Conservation (phyloP, 2,329 filamentous ascomycete genomes). For the Aspergillus ochraceoroseus region DNA sequence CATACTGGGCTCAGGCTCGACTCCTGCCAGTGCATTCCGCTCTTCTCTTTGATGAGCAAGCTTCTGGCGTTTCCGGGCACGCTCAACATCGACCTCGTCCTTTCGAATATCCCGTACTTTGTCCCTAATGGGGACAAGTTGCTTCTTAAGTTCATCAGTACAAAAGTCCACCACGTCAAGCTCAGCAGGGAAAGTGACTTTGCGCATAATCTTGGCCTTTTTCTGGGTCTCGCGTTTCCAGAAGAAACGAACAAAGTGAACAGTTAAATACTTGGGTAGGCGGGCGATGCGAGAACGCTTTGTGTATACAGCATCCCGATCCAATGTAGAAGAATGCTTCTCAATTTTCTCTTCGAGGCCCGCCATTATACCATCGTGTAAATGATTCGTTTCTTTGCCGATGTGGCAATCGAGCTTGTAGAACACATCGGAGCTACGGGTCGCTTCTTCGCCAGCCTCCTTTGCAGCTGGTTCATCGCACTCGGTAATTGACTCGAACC, state of each 20-base stretch:
- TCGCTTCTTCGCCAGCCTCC: conserved; percentile 66
- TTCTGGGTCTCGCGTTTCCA: conserved; percentile 95
- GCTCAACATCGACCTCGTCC: conserved; percentile 88
- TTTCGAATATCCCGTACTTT: conserved; percentile 93
- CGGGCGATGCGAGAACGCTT: conserved; percentile 87
- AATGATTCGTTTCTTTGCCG: conserved; percentile 76
- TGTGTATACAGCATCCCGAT: conserved; percentile 75
- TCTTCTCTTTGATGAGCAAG: conserved; percentile 55
- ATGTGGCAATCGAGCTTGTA: conserved; percentile 97
- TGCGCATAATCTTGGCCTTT: conserved; percentile 99
- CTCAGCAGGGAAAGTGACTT: conserved; percentile 92
- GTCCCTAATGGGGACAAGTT: conserved; percentile 86
- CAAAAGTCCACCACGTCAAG: conserved; percentile 93
- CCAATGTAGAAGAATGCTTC: conserved; percentile 75
- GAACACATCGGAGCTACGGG: conserved; percentile 67
- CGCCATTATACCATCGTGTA: conserved; percentile 79
- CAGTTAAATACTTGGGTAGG: conserved; percentile 88
- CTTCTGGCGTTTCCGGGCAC: conserved; percentile 88
- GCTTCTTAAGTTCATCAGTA: conserved; percentile 77
- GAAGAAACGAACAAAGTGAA: conserved; percentile 97
- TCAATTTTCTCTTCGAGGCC: conserved; percentile 84
- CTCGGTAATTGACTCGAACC: conserved; percentile 70
- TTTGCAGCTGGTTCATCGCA: conserved; percentile 77
- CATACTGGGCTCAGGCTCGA: conserved; percentile 31
- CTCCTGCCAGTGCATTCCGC: conserved; percentile 50